Conservation (phyloP, 208 protist genomes). For the Endotrypanum monterogeii region DNA sequence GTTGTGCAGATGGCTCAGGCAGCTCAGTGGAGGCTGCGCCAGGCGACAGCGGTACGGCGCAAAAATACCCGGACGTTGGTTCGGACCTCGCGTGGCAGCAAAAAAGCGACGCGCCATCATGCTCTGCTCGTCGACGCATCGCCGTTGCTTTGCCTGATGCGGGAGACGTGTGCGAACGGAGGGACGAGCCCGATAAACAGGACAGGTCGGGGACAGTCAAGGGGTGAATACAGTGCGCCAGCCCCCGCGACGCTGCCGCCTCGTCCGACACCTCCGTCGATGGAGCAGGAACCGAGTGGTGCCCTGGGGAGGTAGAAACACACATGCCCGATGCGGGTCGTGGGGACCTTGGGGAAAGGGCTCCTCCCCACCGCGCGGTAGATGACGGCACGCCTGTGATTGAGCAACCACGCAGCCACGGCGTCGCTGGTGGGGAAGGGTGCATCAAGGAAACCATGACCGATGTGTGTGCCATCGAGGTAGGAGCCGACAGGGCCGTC, state of each 20-base stretch:
- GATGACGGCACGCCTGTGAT: not conserved
- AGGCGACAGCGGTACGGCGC: not conserved
- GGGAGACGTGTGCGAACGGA: not conserved
- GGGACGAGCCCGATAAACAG: not conserved
- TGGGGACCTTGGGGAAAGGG: not conserved
- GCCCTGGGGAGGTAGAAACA: not conserved
- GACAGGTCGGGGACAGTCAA: not conserved
- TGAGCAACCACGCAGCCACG: constrained; percentile 3
- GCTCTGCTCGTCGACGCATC: not conserved
- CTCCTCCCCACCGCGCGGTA: not conserved
- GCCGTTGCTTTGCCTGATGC: not conserved
- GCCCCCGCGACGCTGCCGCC: not conserved
- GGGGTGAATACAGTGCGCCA: not conserved
- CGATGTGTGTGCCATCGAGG: not conserved
- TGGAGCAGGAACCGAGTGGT: not conserved
- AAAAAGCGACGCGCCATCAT: not conserved
- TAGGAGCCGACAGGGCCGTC: not conserved
- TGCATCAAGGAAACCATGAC: not conserved
- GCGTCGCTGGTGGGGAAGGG: too few relatives aligned
- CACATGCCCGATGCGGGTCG: not conserved
- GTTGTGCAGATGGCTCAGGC: not conserved
- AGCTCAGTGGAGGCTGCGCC: not conserved
- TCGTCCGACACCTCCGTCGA: not conserved
- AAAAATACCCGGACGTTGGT: not conserved
- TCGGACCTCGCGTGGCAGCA: not conserved